Base-by-base conservation (phyloP, 169 alveolate species). In the Plasmodium coatneyi region DNA sequence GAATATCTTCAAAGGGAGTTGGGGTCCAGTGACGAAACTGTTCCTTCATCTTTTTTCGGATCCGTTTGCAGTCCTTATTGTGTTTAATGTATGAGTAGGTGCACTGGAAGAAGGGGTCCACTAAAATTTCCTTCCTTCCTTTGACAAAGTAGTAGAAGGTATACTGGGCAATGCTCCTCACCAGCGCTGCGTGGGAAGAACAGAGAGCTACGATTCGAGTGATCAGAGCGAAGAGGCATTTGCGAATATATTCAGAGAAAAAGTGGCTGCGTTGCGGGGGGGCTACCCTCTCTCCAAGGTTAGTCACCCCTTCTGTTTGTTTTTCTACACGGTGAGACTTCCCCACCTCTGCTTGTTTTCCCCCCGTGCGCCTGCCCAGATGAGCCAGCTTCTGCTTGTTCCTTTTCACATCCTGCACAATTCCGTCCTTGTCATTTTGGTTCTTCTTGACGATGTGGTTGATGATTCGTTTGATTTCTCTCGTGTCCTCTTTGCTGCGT, bases 11-110 rank as follows among this genome's bases (percentile, higher is more conserved):
- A 32, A 84, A 74, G 60, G 25, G 16, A 5, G 19, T 12, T n/a
- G 46, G 43, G 25, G 78, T 34, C 93, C 93, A 84, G 3, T 84
- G 28, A 5, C 60, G 78, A 84, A 84, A 72, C 79, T 84, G 86
- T 2, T 0, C 56, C 39, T 84, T 84, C 46, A 84, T 46, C 60
- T 84, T 84, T 19, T 74, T 49, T 28, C 93, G 76, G 14, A 84
- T 74, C 28, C 93, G 78, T 49, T 84, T 84, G 78, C 93, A 84
- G 43, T 84, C 93, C 43, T 84, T 84, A 84, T 84, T 84, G 41
- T 84, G n/a, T 52, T 84, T 84, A 30, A 84, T 84, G 60, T 74
- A 84, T n/a, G 60, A 74, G 56, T 74, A 84, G 7, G 41, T 74
- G 36, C 80, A 30, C 30, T 54, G 36, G n/a, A 84, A 84, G 34